Base-by-base conservation (phyloP, 139 green algal genomes). In the Zygnema cylindricum region DNA sequence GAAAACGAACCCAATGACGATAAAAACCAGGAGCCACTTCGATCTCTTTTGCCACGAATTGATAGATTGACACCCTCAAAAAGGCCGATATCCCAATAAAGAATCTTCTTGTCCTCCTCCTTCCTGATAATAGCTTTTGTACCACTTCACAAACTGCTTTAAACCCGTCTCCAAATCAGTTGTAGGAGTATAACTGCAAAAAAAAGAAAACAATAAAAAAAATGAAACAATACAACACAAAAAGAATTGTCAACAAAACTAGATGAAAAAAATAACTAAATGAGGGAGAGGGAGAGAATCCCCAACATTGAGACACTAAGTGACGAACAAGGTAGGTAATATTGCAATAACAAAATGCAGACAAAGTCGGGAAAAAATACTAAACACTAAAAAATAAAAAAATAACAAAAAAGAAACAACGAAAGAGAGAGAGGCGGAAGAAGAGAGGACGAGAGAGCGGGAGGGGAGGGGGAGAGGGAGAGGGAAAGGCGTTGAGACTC, bases 71-170 rank as follows among this genome's bases (percentile, higher is more conserved):
- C n/a, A n/a, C n/a, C n/a, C n/a, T n/a, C n/a, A 89, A 41, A 69
- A 85, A 35, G 71, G 71, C 38, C 76, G 83, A n/a, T 85, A 85
- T 30, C 85, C 71, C 23, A 69, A 40, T 21, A 85, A 40, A n/a
- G 73, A 86, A n/a, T 89, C 42, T 30, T 85, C 73, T 16, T 85
- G 78, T 21, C 77, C 73, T 55, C 73, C 55, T 22, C 73, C 85
- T 1, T 76, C 85, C 30, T 71, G n/a, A 35, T 85, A 85, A 54
- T 76, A 85, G 73, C 40, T 54, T 32, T 86, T 86, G 93, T 94
- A 97, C 95, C 95, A 97, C 30, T 88, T 69, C 21, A 94, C 92
- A 71, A 97, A 97, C 1, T 91, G 73, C 39, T 85, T 79, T 39
- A 97, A 55, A 32, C 95, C 95, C 30, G 93, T 86, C 33, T 93